These are phyloP conservation scores for Boletus rubroflammeus DNA, from an alignment of 768 basidiomycete species.

Conservation along the genomic window DNA sequence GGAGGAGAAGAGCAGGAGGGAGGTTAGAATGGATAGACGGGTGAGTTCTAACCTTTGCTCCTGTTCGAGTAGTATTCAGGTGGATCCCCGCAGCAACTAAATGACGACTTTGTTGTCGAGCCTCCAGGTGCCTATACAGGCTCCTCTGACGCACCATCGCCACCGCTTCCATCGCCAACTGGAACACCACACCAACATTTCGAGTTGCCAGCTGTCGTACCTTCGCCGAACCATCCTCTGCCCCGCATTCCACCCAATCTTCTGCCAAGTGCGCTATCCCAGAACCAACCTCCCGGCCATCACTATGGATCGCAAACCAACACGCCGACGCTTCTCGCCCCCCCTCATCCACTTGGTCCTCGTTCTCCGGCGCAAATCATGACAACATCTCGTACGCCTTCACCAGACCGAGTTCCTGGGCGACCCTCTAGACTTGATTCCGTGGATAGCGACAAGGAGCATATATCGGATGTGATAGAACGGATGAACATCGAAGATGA, in stretches of 20 bases:
- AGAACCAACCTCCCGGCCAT: slow-evolving; percentile 14
- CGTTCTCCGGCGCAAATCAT: slow-evolving; percentile 51
- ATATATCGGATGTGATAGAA: slow-evolving; percentile 26
- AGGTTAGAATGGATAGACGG: slow-evolving; percentile 60
- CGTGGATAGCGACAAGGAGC: slow-evolving; percentile 21
- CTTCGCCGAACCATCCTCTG: slow-evolving; percentile 34
- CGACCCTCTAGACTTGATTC: slow-evolving; percentile 23
- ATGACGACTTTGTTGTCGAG: slow-evolving; percentile 26
- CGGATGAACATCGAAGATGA: slow-evolving; percentile 28
- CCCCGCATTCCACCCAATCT: slow-evolving; percentile 37
- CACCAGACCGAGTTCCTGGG: slow-evolving; percentile 46
- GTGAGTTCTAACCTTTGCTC: slow-evolving; percentile 40
- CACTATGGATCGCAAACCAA: slow-evolving; percentile 27
- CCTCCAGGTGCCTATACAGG: slow-evolving; percentile 17
- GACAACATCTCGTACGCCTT: slow-evolving; percentile 63
- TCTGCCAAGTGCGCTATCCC: slow-evolving; percentile 13
- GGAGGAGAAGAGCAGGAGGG: slow-evolving; percentile 67
- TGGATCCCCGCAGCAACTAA: slow-evolving; percentile 15
- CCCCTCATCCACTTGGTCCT: slow-evolving; percentile 73
- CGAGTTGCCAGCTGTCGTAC: slow-evolving; percentile 29
- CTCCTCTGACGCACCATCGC: slow-evolving; percentile 32
- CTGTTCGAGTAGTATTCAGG: slow-evolving; percentile 19
- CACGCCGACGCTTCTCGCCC: slow-evolving; percentile 44
- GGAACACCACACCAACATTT: slow-evolving; percentile 32
- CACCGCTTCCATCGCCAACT: slow-evolving; percentile 23